These are phyloP conservation scores for Calonectria henricotiae DNA, from an alignment of 2,329 filamentous ascomycete species.

Conservation along the genomic window DNA sequence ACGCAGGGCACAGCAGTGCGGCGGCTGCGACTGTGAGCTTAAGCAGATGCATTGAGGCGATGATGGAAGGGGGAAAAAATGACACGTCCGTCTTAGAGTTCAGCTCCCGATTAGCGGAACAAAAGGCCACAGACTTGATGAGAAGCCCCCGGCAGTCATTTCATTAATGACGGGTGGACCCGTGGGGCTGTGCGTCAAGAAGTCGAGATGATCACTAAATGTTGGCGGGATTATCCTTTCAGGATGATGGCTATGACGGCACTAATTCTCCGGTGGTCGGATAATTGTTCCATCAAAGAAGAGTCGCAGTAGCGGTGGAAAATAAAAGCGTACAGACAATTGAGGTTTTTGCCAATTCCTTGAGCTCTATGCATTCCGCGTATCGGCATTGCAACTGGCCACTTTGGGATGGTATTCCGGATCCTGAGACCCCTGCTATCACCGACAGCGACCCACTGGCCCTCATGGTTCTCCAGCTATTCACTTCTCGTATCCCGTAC, in stretches of 20 bases:
- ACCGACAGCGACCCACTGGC: constrained; percentile 2
- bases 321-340: neutral
- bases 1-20: constrained; percentile 14
- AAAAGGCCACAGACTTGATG: neutral
- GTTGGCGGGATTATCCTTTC: neutral
- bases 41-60: constrained; percentile 25
- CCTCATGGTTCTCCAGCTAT: constrained; percentile 7
- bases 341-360: neutral
- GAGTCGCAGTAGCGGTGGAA: neutral
- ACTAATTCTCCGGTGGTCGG: constrained; percentile 11
- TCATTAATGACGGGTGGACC: constrained; percentile 23
- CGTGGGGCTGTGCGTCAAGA: constrained; percentile 6
- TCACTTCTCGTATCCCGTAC: neutral
- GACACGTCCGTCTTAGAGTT: constrained; percentile 5
- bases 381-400: constrained; percentile 1
- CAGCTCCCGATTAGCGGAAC: neutral
- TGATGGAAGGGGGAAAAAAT: constrained; percentile 16
- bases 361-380: neutral
- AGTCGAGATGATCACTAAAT: neutral
- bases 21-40: constrained; percentile 22
- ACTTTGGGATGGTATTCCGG: constrained; percentile 5
- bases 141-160: neutral
- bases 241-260: neutral
- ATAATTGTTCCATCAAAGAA: neutral
- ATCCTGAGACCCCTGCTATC: neutral